These are phyloP conservation scores for Claviceps quebecensis DNA, from an alignment of 2,329 filamentous ascomycete genomes.

Conservation along the genomic window DNA sequence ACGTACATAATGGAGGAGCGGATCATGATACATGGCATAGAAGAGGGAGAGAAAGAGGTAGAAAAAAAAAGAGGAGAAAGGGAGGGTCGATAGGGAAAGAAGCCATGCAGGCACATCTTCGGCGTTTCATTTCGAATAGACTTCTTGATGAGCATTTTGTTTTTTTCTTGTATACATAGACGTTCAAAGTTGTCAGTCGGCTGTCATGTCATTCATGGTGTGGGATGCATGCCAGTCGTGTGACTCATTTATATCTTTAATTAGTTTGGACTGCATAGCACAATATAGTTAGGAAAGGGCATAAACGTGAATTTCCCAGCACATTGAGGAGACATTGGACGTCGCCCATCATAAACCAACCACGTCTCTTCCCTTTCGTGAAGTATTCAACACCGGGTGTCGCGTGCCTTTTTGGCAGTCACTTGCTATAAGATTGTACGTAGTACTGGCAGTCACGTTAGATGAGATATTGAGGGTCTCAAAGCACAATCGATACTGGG, in stretches of 20 bases:
- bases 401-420: neutral
- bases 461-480: neutral
- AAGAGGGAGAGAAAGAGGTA: neutral
- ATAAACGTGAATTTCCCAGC: neutral
- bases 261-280: too few species aligned
- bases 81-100: neutral
- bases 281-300: too few species aligned
- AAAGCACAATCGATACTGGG: neutral
- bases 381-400: neutral
- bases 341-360: neutral
- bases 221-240: too few species aligned
- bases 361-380: neutral
- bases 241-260: too few species aligned
- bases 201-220: neutral
- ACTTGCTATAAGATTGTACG: conserved; percentile 27
- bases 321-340: neutral
- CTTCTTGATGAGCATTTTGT: too few species aligned
- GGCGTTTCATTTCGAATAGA: conserved; percentile 3
- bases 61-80: neutral
- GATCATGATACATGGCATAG: neutral
- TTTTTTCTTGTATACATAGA: too few species aligned
- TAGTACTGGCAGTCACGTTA: conserved; percentile 23
- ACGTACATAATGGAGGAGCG: neutral
- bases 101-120: neutral
- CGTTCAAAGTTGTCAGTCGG: neutral